Base-by-base conservation (phyloP, 176 grass and related monocot species). In the Lolium rigidum region DNA sequence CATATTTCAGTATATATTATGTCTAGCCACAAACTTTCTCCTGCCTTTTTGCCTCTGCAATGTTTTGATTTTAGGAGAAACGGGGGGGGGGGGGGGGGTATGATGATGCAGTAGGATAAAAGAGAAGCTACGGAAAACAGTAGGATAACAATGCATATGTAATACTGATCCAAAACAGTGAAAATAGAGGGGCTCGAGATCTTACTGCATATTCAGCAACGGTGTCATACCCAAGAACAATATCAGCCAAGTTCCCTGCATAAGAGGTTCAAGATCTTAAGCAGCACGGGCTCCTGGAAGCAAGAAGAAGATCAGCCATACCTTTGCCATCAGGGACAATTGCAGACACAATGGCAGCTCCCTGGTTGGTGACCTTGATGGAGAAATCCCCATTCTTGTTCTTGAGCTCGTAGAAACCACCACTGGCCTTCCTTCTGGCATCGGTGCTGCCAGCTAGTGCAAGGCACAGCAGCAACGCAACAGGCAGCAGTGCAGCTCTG, bases 311-410 rank as follows among this genome's bases (percentile, higher is more conserved):
- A 31, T 9, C 8, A 46, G 25, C 28, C 14, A 10, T 52, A 92
- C 93, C 94, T 92, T 90, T 85, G 55, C 82, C 88, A 82, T 98
- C 97, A 18, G 97, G 97, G n/a, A 95, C 75, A 55, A 94, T 57
- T 64, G 88, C 81, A 12, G 94, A 94, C 74, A 83, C 82, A 11
- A 95, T 43, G 10, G 78, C 92, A 80, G 88, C 93, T 22, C 97
- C 97, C 81, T 66, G 91, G 47, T 98, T 95, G 68, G 90, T 94
- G 84, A 98, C 26, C 81, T 80, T 94, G 54, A 98, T 67, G 70
- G 93, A 95, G 86, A 95, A 98, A 84, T 98, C 92, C 5, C 92
- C 86, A 59, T 77, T 95, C 21, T 15, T 68, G 64, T 78, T 83
- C 51, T 55, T 91, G 79, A 90, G 89, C 82, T 92, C 88, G 49